A percentile compares a stretch with the other conserved stretches of the same genome.
Conservation (phyloP, 352 stramenopile genomes). For the Albugo candida region DNA sequence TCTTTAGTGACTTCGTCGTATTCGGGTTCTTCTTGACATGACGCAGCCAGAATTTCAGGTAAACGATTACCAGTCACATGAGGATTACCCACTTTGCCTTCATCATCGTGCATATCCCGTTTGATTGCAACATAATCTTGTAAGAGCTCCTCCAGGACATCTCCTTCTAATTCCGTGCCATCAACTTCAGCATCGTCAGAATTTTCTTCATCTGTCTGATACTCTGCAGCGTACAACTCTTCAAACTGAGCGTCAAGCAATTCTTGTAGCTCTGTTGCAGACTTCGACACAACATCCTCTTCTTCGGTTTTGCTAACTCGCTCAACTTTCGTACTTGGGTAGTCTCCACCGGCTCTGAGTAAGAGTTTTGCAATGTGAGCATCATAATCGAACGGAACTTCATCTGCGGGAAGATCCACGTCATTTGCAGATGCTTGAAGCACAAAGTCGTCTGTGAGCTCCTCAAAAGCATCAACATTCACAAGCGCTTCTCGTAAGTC, state of each 20-base stretch:
- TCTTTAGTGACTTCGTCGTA: slow-evolving; percentile 44
- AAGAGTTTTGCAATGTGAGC: slow-evolving; percentile 86
- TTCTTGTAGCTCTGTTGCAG: slow-evolving; percentile 59
- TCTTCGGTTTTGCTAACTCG: slow-evolving; percentile 24
- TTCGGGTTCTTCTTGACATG: slow-evolving; percentile 26
- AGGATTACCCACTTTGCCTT: slow-evolving; percentile 63
- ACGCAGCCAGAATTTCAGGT: slow-evolving; percentile 56
- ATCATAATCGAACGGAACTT: slow-evolving; percentile 76
- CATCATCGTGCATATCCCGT: slow-evolving; percentile 49
- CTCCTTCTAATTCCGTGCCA: slow-evolving; percentile 44
- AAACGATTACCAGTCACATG: slow-evolving; percentile 41
- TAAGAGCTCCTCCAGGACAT: slow-evolving; percentile 44
- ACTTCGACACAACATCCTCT: slow-evolving; percentile 8
- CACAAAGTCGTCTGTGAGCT: slow-evolving; percentile 86
- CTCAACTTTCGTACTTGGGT: slow-evolving; percentile 66
- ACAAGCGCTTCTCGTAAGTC: slow-evolving; percentile 71
- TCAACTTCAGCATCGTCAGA: slow-evolving; percentile 40
- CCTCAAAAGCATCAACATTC: slow-evolving; percentile 67
- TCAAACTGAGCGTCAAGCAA: slow-evolving; percentile 79
- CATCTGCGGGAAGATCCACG: slow-evolving; percentile 17
- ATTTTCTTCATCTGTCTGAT: slow-evolving; percentile 34
- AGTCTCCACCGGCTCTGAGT: slow-evolving; percentile 49
- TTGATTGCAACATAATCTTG: slow-evolving; percentile 48
- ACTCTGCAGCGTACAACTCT: slow-evolving; percentile 63
- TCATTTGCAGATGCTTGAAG: slow-evolving; percentile 41